Evolutionary conservation across 495 filamentous ascomycete species (phyloP), one percentile per base, ranked within the genome.

Genomic region (Pseudotulostoma volvatum): DNA sequence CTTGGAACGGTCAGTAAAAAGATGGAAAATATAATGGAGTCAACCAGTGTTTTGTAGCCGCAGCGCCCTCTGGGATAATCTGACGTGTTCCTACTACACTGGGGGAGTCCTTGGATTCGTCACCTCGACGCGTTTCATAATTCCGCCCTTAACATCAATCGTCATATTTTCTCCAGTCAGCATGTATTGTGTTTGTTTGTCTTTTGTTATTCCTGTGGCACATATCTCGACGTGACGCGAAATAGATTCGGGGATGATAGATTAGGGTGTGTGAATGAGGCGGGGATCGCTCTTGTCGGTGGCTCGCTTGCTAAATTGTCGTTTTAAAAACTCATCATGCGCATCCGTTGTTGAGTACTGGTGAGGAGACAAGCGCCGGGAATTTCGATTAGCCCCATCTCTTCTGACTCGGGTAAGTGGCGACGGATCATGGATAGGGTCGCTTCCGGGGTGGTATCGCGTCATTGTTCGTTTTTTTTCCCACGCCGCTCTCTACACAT

Each of bases 361-460:
- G 23, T 11, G 11, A 28, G 23, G 23, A 28, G 5, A 11, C 23
- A 28, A 11, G 11, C 11, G 5, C 23, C 23, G 23, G 23, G 11
- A 28, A 5, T 11, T 28, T 28, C 23, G 23, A 18, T 20, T 18
- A 38, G 4, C n/a, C 13, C 8, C 17, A 4, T 37, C 17, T 20
- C 13, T 2, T 37, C 35, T 37, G 17, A n/a, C 21, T 19, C 30
- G 34, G 61, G 55, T 64, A 45, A 30, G 38, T 63, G 63, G 61
- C 60, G 63, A 64, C 49, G 63, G 63, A 64, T 50, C 51, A 46
- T 64, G 59, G 52, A 41, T 64, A 66, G 63, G 63, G 61, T 63
- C 61, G 63, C 63, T 63, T 64, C 63, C 60, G 63, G 63, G 63
- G 63, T 60, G 61, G 63, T 67, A 50, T 51, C 60, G 51, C 57